Evolutionary conservation across 1,284 basidiomycete genomes (phyloP).

Genomic region (Cronartium quercuum): DNA sequence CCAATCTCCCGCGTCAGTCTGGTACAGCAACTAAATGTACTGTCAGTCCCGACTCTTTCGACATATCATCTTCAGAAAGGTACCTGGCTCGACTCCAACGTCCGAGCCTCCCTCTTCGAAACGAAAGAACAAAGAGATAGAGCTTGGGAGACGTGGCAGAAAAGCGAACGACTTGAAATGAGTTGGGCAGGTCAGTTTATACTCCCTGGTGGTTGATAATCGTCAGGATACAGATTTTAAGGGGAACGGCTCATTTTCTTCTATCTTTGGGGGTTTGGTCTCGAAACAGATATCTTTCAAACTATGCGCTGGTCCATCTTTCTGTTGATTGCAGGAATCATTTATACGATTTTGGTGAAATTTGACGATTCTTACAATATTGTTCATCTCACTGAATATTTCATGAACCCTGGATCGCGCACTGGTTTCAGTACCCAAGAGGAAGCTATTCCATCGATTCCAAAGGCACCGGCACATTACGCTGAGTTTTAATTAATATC

Average conservation of each 20-base stretch:
- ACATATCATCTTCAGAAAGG: slow-evolving; percentile 12
- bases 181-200: slow-evolving; percentile 5
- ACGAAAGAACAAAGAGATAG: slow-evolving; percentile 6
- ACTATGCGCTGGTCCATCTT: slow-evolving; percentile 14
- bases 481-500: too few species aligned
- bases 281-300: slow-evolving; percentile 4
- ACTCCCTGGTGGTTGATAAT: not conserved
- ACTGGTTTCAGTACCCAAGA: too few species aligned
- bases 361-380: slow-evolving; percentile 17
- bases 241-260: not conserved
- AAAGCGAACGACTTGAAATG: slow-evolving; percentile 1
- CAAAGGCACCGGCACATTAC: too few species aligned
- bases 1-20: slow-evolving; percentile 25
- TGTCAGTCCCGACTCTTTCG: slow-evolving; percentile 19
- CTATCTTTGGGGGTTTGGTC: not conserved
- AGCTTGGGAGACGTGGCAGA: slow-evolving; percentile 17
- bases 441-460: too few species aligned
- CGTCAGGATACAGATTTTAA: not conserved
- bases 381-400: slow-evolving; percentile 25
- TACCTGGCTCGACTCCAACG: slow-evolving; percentile 6
- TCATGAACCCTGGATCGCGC: slow-evolving; percentile 9
- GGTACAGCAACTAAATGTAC: not conserved
- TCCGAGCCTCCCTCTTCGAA: not conserved
- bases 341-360: slow-evolving; percentile 7
- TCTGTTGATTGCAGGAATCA: not conserved